phyloP scores from a whole-genome alignment of 2,329 filamentous ascomycete species.

The Diaporthe helianthi region DNA sequence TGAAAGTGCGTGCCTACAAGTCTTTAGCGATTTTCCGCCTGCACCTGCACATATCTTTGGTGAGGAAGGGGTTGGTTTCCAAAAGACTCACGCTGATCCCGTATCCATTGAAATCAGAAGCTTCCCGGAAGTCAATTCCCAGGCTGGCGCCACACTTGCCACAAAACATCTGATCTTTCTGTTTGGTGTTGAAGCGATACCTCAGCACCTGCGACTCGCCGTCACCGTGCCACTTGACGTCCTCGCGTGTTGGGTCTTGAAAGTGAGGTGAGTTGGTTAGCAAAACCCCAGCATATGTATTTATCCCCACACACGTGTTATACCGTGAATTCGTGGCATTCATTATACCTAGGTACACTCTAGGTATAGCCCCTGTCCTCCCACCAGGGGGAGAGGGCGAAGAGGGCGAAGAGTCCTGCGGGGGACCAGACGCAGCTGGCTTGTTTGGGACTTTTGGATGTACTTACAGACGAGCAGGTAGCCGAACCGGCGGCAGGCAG shows the following conservation, averaged over 20 bases:
- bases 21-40: not conserved
- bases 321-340: not conserved
- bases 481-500: conserved; percentile 57
- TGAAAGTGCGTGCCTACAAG: conserved; percentile 49
- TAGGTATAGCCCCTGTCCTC: no score
- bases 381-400: no score
- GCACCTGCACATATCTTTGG: not conserved
- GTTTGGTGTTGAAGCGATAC: conserved; percentile 56
- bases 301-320: not conserved
- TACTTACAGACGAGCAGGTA: conserved; percentile 57
- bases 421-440: not conserved
- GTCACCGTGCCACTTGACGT: conserved; percentile 52
- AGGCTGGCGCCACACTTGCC: conserved; percentile 54
- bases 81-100: conserved; percentile 52
- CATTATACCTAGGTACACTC: not conserved
- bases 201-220: conserved; percentile 44
- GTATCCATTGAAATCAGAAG: conserved; percentile 43
- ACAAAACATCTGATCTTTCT: conserved; percentile 58
- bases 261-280: not conserved
- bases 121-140: conserved; percentile 53
- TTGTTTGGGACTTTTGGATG: conserved; percentile 8
- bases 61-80: no score
- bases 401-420: no score
- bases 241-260: conserved; percentile 48
- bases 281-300: not conserved